These are phyloP conservation scores for Saccharomycopsis fibuligera DNA, from an alignment of 805 yeast genomes.

Conservation along the genomic window DNA sequence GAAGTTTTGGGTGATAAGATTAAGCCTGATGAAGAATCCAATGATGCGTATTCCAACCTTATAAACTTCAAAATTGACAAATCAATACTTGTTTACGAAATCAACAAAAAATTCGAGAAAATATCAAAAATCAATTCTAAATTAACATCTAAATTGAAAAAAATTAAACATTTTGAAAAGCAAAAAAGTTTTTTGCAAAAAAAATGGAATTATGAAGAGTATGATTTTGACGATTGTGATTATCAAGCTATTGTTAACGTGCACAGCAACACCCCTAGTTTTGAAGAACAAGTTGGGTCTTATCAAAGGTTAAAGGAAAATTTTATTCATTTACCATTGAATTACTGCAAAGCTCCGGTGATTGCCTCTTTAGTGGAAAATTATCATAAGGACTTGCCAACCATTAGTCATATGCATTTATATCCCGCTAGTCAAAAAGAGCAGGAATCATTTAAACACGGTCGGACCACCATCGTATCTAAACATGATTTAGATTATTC, in stretches of 20 bases:
- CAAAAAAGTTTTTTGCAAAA: conserved; percentile 25
- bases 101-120: conserved; percentile 19
- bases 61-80: conserved; percentile 10
- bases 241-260: conserved; percentile 22
- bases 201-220: conserved; percentile 41
- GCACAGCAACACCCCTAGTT: no score
- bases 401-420: conserved; percentile 10
- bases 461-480: conserved; percentile 34
- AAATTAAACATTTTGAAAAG: conserved; percentile 25
- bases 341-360: conserved; percentile 15
- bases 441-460: conserved; percentile 34
- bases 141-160: conserved; percentile 22
- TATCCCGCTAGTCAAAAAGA: conserved; percentile 5
- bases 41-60: neutral
- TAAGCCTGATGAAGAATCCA: neutral
- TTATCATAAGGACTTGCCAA: conserved; percentile 17
- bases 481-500: conserved; percentile 35
- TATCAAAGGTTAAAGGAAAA: conserved; percentile 6
- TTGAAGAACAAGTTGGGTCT: conserved; percentile 1
- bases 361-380: conserved; percentile 15
- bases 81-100: conserved; percentile 9
- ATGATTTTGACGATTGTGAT: conserved; percentile 25
- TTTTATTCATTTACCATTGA: conserved; percentile 19
- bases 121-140: conserved; percentile 17
- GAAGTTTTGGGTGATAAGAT: neutral